A percentile compares a stretch with the other conserved stretches of the same genome.
Evolutionary conservation across 345 rosid species (phyloP).

Genomic region (Hibiscus syriacus): DNA sequence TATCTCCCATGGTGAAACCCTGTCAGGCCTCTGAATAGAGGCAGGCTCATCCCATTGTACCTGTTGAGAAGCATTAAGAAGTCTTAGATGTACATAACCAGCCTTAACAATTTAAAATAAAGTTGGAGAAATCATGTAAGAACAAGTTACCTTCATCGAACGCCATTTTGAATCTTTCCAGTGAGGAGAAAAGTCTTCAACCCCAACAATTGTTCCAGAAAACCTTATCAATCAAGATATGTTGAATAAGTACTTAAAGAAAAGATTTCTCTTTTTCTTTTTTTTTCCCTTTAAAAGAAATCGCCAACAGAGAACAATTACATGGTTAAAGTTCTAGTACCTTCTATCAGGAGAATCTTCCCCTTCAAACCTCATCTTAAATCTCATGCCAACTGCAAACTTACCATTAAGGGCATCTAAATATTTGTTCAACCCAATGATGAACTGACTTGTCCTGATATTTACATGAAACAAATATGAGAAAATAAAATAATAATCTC

Average conservation of each 20-base stretch:
- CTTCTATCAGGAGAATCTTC: conserved; percentile 89
- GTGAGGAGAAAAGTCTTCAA: conserved; percentile 65
- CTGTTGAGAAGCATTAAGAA: conserved; percentile 23
- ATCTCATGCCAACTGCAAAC: conserved; percentile 72
- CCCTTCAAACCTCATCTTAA: conserved; percentile 89
- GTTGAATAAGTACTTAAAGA: conserved; percentile 5
- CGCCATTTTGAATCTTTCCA: conserved; percentile 90
- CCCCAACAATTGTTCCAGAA: conserved; percentile 83
- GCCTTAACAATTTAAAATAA: background rate
- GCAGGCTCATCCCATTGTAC: conserved; percentile 98
- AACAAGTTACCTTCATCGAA: conserved; percentile 51
- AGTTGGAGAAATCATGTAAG: conserved; percentile 9
- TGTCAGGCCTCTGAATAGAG: conserved; percentile 60
- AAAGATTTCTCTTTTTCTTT: background rate
- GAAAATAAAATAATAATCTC: background rate
- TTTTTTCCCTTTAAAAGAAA: conserved; percentile 10
- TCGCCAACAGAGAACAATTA: background rate
- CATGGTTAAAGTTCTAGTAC: conserved; percentile 26
- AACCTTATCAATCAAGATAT: conserved; percentile 37
- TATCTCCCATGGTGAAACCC: conserved; percentile 95
- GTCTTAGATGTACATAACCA: background rate
- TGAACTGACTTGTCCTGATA: conserved; percentile 85
- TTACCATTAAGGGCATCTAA: conserved; percentile 51
- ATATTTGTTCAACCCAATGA: conserved; percentile 73
- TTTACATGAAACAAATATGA: conserved; percentile 4